Base-by-base conservation (phyloP, 208 protist genomes). In the Novymonas esmeraldas region DNA sequence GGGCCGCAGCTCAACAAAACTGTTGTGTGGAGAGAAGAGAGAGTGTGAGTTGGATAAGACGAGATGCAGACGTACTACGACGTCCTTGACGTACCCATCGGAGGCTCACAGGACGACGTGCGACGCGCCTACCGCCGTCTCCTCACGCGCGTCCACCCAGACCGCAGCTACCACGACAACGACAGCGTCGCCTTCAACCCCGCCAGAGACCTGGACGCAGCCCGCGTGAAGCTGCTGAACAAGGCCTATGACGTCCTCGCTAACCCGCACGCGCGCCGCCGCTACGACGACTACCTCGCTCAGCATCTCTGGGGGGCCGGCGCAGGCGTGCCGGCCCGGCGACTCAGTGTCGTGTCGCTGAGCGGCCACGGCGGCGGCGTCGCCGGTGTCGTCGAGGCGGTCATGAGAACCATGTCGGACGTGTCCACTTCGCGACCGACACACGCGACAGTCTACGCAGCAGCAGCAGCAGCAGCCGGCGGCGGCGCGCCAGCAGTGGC, bases 151-250 rank as follows among this genome's bases (percentile, higher is more conserved):
- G 6, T 48, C 18, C 64, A 78, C 57, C 72, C 72, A 3, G 65
- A 70, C 22, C 62, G 58, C 26, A 57, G 52, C 56, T 72, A 64
- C 24, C 42, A 51, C 54, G 72, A 78, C 72, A 78, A 78, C 49
- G 72, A 78, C 60, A 78, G 72, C 44, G 26, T 58, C 3, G 10
- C 51, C 16, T 78, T 51, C 57, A 70, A 78, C 44, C 36, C 58
- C 0, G 3, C 14, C 14, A 29, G 26, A 0, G 24, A 70, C 5
- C 16, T 61, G 14, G 72, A 78, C 26, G 18, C 50, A n/a, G 51
- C 7, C 1, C 64, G 57, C 3, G 2, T 62, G 48, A n/a, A 13
- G 16, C 24, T 64, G 29, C 45, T 78, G 22, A 18, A 64, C 5
- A 50, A 58, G 22, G 72, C 57, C 6, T 36, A 66, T 38, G 42